Base-by-base conservation (phyloP, 305 asterid species). In the Fraxinus latifolia region DNA sequence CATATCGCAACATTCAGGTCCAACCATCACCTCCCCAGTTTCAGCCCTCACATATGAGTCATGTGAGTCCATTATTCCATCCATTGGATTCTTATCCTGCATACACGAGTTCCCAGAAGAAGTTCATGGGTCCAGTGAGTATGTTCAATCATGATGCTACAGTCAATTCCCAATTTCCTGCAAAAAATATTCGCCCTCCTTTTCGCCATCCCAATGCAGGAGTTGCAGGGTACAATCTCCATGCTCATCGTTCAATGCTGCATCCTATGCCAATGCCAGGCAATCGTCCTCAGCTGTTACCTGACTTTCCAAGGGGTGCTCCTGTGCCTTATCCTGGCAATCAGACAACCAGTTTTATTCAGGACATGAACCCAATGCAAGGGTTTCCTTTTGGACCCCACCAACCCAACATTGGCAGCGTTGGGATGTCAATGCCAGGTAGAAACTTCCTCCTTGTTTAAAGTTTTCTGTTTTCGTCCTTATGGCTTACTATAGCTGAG, bases 231-330 rank as follows among this genome's bases (percentile, higher is more conserved):
- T 89, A 86, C 47, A 92, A 92, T 77, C 84, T 83, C 85, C 88
- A 93, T 75, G 79, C 88, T 2, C 95, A 86, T 77, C 93, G 87
- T 79, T 83, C 92, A 73, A 71, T 88, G 85, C 79, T 90, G 86
- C 93, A 89, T 86, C 97, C 90, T 84, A 87, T 93, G 96, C 97
- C 88, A 86, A 89, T 91, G 86, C 74, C 90, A 21, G 91, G 92
- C 23, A 86, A 87, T 88, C 89, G 81, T 82, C 87, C 93, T 67
- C 96, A 90, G 71, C 71, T 86, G 33, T 83, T 81, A 67, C 91
- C 88, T 15, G 92, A 87, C 67, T 87, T 85, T 76, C 90, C 92
- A 36, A 88, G 93, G 85, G 91, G 87, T 31, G 84, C 87, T 75
- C 89, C 94, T 19, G 79, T 83, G 29, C 84, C 91, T 27, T 91